Conservation (phyloP, 257 asterid species). For the Fraxinus excelsior region DNA sequence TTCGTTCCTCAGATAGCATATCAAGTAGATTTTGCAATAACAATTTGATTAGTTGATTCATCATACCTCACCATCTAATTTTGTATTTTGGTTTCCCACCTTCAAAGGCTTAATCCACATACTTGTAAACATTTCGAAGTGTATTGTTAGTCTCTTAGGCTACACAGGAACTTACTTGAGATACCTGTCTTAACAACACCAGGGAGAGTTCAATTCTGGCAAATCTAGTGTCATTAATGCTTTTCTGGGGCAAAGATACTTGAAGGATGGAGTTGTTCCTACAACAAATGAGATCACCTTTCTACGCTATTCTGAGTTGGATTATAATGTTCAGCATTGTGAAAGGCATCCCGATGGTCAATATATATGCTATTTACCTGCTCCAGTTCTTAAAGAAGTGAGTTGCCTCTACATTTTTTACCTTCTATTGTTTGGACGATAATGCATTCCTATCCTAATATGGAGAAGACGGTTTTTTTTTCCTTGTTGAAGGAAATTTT, state of each 20-base stretch:
- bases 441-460: not conserved
- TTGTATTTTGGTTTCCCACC: constrained; percentile 19
- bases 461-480: not conserved
- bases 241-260: constrained; percentile 84
- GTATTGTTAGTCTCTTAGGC: constrained; percentile 18
- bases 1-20: not conserved
- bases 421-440: not conserved
- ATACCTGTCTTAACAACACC: constrained; percentile 31
- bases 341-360: constrained; percentile 98
- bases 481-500: not conserved
- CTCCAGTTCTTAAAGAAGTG: constrained; percentile 89
- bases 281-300: constrained; percentile 97
- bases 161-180: constrained; percentile 23
- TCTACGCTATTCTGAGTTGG: constrained; percentile 73
- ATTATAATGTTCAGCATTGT: constrained; percentile 60
- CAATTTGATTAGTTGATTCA: constrained; percentile 17
- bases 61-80: constrained; percentile 6
- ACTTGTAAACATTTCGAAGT: constrained; percentile 19
- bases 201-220: constrained; percentile 99
- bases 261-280: constrained; percentile 93
- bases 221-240: constrained; percentile 97
- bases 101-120: constrained; percentile 27
- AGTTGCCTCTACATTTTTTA: constrained; percentile 35
- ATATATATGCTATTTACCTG: constrained; percentile 87
- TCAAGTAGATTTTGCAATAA: constrained; percentile 6